Conservation (phyloP, 1,284 basidiomycete species). For the Somion occarium region DNA sequence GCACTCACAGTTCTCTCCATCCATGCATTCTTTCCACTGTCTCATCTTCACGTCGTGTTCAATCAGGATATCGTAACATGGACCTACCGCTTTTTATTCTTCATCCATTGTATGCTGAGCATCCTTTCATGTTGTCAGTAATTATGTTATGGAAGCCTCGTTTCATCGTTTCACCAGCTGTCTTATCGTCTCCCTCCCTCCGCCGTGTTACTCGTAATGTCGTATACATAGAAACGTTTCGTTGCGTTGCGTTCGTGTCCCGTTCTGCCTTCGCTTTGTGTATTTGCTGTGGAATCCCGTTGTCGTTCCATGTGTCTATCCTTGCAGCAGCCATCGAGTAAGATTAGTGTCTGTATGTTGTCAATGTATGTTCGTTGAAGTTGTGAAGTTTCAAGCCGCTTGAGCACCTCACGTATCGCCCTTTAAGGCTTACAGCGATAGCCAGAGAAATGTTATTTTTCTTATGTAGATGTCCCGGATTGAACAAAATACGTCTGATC, state of each 20-base stretch:
- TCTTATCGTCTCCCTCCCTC: neutral
- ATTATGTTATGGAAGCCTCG: neutral
- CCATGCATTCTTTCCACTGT: neutral
- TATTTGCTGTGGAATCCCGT: no score
- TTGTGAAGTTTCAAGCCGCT: no score
- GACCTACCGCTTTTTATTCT: neutral
- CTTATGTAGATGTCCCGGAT: neutral
- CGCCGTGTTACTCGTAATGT: neutral
- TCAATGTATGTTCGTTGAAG: no score
- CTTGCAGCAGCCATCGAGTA: no score
- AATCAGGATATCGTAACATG: neutral
- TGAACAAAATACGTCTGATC: neutral
- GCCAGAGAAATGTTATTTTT: no score
- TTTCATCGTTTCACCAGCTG: neutral
- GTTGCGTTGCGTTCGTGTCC: no score
- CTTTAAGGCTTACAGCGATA: no score
- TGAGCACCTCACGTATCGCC: no score
- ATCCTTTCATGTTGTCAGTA: neutral
- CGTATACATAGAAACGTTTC: no score
- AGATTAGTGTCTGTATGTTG: no score
- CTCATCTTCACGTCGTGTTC: neutral
- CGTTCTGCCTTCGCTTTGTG: no score
- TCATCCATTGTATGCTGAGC: slow-evolving; percentile 1
- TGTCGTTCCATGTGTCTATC: no score
- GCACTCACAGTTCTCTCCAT: neutral